Evolutionary conservation across 495 filamentous ascomycete species (phyloP), one percentile per base, ranked within the genome.

Genomic region (Xylaria palmicola): DNA sequence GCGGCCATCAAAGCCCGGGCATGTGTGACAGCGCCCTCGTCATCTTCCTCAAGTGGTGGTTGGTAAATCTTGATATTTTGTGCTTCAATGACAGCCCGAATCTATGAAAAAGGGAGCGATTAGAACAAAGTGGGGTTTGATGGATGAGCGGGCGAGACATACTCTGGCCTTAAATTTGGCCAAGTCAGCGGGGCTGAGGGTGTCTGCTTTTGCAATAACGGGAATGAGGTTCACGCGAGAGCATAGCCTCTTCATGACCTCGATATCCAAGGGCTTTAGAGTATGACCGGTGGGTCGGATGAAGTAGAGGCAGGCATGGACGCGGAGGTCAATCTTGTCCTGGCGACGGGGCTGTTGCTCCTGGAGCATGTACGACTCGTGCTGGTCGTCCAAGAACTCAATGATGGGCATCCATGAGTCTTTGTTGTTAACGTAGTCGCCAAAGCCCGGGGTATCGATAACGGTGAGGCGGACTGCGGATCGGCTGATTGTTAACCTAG

Each of bases 361-460:
- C 83, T 98, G 94, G 72, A 98, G 83, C 94, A 98, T 98, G 75
- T 98, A 98, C 13, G 94, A 98, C 82, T 98, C 94, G 78, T 98
- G 94, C 83, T 98, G 94, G 79, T 98, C 94, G 77, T 98, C 94
- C 68, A 98, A 80, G 83, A 98, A 98, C 79, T 98, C 94, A 77
- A 98, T 97, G 73, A 98, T 98, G 63, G 94, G 94, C 83, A 96
- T 93, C 94, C 94, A 98, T 41, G 93, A 97, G 78, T 98, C 94
- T 64, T 93, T 88, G 85, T 98, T 98, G 88, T 98, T 98, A 75
- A 98, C 94, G 74, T 98, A 98, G 84, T 98, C 94, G 75, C 94
- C 94, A 70, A 98, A 98, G 62, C 94, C 94, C 57, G 94, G 94
- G 64, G 94, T 98, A 75, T 98, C 94, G 72, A 98, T 98, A 63